Percentiles rank a stretch among this genome's conserved stretches.
Conservation (phyloP, 352 stramenopile genomes). For the Globisporangium alternatum region DNA sequence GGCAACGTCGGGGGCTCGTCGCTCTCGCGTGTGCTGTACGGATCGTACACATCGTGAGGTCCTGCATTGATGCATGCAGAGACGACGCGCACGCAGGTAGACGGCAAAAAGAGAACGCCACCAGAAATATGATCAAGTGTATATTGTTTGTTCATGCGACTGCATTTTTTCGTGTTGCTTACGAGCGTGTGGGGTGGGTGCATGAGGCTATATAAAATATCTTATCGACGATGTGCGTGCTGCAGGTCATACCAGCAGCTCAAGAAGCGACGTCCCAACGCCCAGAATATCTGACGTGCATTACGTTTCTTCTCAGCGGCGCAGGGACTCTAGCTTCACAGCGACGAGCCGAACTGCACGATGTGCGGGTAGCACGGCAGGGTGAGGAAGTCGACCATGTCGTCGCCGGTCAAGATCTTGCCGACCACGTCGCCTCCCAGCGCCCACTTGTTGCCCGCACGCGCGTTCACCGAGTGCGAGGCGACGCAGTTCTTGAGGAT, state of each 20-base stretch:
- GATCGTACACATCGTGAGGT: slow-evolving; percentile 7
- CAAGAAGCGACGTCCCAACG: slow-evolving; percentile 4
- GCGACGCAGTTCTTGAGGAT: slow-evolving; percentile 68
- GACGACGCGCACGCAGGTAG: neutral
- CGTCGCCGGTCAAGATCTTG: slow-evolving; percentile 68
- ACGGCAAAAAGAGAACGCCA: slow-evolving; percentile 2
- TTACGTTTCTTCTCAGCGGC: neutral
- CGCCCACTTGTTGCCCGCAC: slow-evolving; percentile 57
- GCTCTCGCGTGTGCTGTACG: slow-evolving; percentile 12
- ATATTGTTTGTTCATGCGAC: slow-evolving; percentile 5
- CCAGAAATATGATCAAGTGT: slow-evolving; percentile 9
- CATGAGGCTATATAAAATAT: slow-evolving; percentile 8
- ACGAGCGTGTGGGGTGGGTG: neutral
- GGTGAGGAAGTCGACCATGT: slow-evolving; percentile 83
- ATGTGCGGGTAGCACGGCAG: slow-evolving; percentile 83
- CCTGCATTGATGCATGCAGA: neutral
- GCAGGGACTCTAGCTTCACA: slow-evolving; percentile 45
- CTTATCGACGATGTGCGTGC: slow-evolving; percentile 7
- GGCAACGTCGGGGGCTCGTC: slow-evolving; percentile 24
- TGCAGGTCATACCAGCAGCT: neutral
- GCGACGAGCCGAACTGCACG: slow-evolving; percentile 61
- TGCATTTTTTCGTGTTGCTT: slow-evolving; percentile 1
- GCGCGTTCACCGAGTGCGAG: slow-evolving; percentile 43
- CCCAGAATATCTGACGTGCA: neutral
- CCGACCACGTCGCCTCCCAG: slow-evolving; percentile 61